Percentiles rank a stretch among this genome's conserved stretches.
Evolutionary conservation across 2,329 filamentous ascomycete species (phyloP).

Genomic region (Sclerotinia subarctica): DNA sequence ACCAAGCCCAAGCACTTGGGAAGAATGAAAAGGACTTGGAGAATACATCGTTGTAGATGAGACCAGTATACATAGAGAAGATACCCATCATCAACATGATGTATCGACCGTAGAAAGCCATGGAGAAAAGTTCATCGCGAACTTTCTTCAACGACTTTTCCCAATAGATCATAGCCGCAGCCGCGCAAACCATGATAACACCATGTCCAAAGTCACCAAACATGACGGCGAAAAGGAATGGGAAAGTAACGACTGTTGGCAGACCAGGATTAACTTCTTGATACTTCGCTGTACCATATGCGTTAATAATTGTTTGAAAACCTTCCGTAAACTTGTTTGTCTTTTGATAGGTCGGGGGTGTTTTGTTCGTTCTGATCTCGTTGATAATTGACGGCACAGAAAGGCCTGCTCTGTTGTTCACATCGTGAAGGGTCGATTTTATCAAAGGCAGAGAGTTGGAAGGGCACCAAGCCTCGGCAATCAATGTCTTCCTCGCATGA

Average conservation of each 20-base stretch:
- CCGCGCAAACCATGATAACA: slow-evolving; percentile 78
- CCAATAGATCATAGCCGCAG: slow-evolving; percentile 92
- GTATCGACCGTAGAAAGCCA: slow-evolving; percentile 98
- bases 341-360: slow-evolving; percentile 93
- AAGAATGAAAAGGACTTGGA: slow-evolving; percentile 90
- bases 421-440: slow-evolving; percentile 90
- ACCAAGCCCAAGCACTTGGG: slow-evolving; percentile 80
- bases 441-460: slow-evolving; percentile 87
- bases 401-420: slow-evolving; percentile 90
- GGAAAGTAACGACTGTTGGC: slow-evolving; percentile 94
- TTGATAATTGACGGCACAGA: slow-evolving; percentile 99
- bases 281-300: slow-evolving; percentile 96
- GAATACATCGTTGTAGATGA: slow-evolving; percentile 97
- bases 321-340: slow-evolving; percentile 98
- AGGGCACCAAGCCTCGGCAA: slow-evolving; percentile 96
- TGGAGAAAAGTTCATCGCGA: slow-evolving; percentile 87
- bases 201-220: slow-evolving; percentile 98
- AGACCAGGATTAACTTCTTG: slow-evolving; percentile 95
- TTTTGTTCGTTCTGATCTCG: slow-evolving; percentile 95
- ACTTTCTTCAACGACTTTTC: slow-evolving; percentile 93
- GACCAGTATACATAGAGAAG: slow-evolving; percentile 94
- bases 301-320: slow-evolving; percentile 98
- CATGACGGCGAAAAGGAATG: slow-evolving; percentile 99
- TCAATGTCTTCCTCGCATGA: slow-evolving; percentile 88
- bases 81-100: slow-evolving; percentile 98